Conservation (phyloP, 345 rosid species). For the Zanthoxylum bungeanum region DNA sequence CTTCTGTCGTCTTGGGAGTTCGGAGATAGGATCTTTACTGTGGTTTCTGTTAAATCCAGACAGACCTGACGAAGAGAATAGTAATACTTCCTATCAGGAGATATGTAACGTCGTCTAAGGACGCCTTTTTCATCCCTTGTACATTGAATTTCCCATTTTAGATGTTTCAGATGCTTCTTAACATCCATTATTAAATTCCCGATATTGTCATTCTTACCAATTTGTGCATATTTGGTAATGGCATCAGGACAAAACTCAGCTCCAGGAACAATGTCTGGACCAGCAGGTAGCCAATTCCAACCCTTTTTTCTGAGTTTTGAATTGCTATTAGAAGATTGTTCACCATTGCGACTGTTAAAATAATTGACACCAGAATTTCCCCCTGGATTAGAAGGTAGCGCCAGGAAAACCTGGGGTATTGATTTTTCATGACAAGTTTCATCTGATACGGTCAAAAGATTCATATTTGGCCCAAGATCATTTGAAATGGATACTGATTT, state of each 20-base stretch:
- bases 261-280: conserved; percentile 34
- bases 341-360: conserved; percentile 11
- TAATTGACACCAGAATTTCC: conserved; percentile 19
- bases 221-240: conserved; percentile 31
- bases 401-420: conserved; percentile 23
- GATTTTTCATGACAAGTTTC: conserved; percentile 17
- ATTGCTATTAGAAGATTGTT: conserved; percentile 18
- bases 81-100: conserved; percentile 59
- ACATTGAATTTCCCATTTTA: conserved; percentile 57
- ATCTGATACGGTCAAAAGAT: conserved; percentile 22
- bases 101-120: conserved; percentile 40
- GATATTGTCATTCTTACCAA: not conserved
- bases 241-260: conserved; percentile 53
- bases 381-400: conserved; percentile 24
- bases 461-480: conserved; percentile 10
- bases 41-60: conserved; percentile 21
- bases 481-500: not conserved
- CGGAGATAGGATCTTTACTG: not conserved
- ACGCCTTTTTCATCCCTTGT: conserved; percentile 11
- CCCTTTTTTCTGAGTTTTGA: not conserved
- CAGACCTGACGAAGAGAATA: conserved; percentile 56
- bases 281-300: conserved; percentile 42
- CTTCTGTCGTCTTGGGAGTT: conserved; percentile 16
- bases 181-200: conserved; percentile 14
- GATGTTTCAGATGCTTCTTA: conserved; percentile 52